These are phyloP conservation scores for Trypanosomatidae sp. DNA, from an alignment of 208 protist genomes.

Conservation along the genomic window DNA sequence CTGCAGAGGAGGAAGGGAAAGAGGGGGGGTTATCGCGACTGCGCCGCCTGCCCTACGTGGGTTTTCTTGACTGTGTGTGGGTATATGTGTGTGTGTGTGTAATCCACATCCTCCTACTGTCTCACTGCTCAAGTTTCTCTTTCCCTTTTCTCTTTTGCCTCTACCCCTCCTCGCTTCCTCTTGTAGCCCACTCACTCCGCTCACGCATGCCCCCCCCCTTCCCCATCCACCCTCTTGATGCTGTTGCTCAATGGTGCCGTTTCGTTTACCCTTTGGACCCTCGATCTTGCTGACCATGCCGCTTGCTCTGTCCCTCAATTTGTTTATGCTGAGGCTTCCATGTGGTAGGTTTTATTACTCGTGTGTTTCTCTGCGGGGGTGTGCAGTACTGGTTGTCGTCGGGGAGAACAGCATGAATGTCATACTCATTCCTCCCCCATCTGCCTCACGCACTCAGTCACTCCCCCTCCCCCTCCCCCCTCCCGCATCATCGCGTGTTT, in stretches of 20 bases:
- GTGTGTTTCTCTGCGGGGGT: not conserved
- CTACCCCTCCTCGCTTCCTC: not conserved
- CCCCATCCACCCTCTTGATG: not conserved
- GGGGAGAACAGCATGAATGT: not conserved
- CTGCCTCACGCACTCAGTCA: not conserved
- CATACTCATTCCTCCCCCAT: not conserved
- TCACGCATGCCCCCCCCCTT: not conserved
- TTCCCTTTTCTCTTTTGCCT: conserved; percentile 1
- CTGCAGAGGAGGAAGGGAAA: too few relatives aligned
- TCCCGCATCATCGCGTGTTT: not conserved
- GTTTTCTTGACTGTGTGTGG: not conserved
- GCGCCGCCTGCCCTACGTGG: too few relatives aligned
- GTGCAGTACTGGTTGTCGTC: not conserved
- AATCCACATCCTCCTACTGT: too few relatives aligned
- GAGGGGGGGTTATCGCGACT: too few relatives aligned
- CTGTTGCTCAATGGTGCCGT: not conserved
- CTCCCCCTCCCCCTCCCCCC: not conserved
- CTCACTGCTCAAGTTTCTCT: not conserved
- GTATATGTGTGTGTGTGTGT: not conserved
- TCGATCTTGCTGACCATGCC: too few relatives aligned
- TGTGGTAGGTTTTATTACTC: not conserved
- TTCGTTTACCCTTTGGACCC: too few relatives aligned
- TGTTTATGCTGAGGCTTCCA: not conserved
- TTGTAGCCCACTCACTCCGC: not conserved
- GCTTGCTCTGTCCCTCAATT: not conserved